Evolutionary conservation across 2,329 filamentous ascomycete genomes (phyloP).

Genomic region (Clonostachys chloroleuca): DNA sequence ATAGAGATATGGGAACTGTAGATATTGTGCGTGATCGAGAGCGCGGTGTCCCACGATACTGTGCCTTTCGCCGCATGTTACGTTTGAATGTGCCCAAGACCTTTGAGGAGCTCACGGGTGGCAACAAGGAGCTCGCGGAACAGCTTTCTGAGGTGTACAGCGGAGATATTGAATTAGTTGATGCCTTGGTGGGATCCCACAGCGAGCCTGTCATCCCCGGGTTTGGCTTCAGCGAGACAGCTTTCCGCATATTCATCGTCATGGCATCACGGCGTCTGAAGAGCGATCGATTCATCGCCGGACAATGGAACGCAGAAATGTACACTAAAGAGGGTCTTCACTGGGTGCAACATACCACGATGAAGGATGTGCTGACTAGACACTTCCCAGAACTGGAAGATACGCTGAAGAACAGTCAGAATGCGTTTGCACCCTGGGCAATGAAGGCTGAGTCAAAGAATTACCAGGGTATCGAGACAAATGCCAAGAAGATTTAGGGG

Average conservation of each 20-base stretch:
- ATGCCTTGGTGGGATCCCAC: slow-evolving; percentile 33
- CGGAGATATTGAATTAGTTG: slow-evolving; percentile 33
- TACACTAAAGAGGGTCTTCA: slow-evolving; percentile 33
- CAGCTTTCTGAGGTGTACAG: slow-evolving; percentile 30
- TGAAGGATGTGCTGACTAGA: slow-evolving; percentile 34
- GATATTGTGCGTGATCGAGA: slow-evolving; percentile 41
- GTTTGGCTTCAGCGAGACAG: slow-evolving; percentile 42
- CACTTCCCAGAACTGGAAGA: slow-evolving; percentile 34
- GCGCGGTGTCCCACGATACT: slow-evolving; percentile 38
- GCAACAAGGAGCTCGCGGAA: slow-evolving; percentile 23
- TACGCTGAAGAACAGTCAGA: slow-evolving; percentile 18
- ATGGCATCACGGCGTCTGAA: slow-evolving; percentile 36
- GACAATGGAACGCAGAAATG: slow-evolving; percentile 28
- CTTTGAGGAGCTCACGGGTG: slow-evolving; percentile 20
- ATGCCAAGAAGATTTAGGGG: background rate
- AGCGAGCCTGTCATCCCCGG: slow-evolving; percentile 35
- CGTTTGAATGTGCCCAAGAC: slow-evolving; percentile 24
- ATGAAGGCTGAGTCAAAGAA: background rate
- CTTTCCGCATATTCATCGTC: slow-evolving; percentile 38
- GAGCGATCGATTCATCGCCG: slow-evolving; percentile 38
- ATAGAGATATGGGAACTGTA: slow-evolving; percentile 35
- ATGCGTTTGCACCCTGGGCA: slow-evolving; percentile 9
- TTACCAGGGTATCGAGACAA: slow-evolving; percentile 3
- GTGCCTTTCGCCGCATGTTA: slow-evolving; percentile 35
- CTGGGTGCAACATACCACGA: slow-evolving; percentile 34